Evolutionary conservation across 169 alveolate genomes (phyloP), one percentile per base, ranked within the genome.

Genomic region (Eimeria sp.): DNA sequence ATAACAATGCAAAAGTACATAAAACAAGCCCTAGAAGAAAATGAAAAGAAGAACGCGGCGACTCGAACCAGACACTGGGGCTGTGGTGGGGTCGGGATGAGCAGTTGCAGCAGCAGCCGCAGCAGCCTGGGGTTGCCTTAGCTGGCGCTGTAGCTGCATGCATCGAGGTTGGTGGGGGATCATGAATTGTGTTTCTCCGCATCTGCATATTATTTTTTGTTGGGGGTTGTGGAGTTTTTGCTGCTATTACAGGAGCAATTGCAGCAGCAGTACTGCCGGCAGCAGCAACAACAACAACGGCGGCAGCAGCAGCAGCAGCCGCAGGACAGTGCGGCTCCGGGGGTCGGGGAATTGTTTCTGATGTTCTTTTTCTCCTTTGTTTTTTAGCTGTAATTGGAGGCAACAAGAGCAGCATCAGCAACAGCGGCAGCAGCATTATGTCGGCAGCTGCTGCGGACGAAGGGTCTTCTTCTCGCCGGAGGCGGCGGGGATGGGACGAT

Each of bases 371-470:
- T 34, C 40, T 34, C 40, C 2, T 0, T 34, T 34, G 40, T 2
- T 34, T 34, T 34, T 34, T 34, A 34, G 40, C 40, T 34, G 0
- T 34, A 34, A 54, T 45, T 20, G 30, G 84, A 45, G 7, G 89
- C 61, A 78, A 27, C 67, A 78, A 65, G 43, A 47, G 70, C n/a
- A 78, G 89, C 67, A 45, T 61, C 65, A 78, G 89, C 70, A 78
- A 65, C 30, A 49, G 89, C 40, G 45, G 89, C 89, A 78, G 67
- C 67, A 78, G 14, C 43, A 43, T 40, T 47, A 45, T n/a, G 18
- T 11, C 57, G 14, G 43, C 87, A 30, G 86, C 78, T 20, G 72
- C 80, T 4, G 54, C 86, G 6, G 84, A 40, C 4, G 95, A 75
- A 5, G 86, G 20, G 22, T 84, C 78, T 57, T 84, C 78, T 57